Base-by-base conservation (phyloP, 129 eudicot genomes). In the Smallanthus sonchifolius region DNA sequence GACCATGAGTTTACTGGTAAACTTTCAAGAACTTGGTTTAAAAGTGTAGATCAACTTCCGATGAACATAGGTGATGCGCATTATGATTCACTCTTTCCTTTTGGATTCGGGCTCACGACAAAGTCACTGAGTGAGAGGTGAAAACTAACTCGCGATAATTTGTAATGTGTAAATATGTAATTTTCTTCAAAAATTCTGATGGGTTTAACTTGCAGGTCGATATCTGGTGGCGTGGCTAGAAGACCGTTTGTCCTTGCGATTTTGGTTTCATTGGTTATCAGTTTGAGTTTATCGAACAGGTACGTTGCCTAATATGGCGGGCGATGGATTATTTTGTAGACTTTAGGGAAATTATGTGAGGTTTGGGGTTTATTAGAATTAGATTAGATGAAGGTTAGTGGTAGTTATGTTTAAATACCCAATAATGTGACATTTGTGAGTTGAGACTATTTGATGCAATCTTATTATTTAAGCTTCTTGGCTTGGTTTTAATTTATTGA, bases 1-100 rank as follows among this genome's bases (percentile, higher is more conserved):
- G 90, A 88, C 74, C 75, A 88, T 73, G 83, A 48, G 15, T 88
- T 88, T 39, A 78, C 82, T 1, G 91, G 91, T 40, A 88, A 83
- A 72, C 86, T 88, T 40, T 65, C 91, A 2, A 67, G 83, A 65
- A 88, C 95, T 39, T 88, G 95, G 95, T 88, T 88, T 71, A 88
- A 66, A 78, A 85, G 74, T 2, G 89, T 85, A 3, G 88, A 85
- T 30, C 94, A 88, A 74, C 88, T 88, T 7, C 94, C 94, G 2
- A 88, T 88, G 91, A 86, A 83, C 61, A 63, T 81, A 17, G 95
- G 88, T 1, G 95, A 88, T 77, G 60, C 80, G 38, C 81, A 81
- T 57, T 88, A 88, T 17, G 80, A 86, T 74, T 91, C 95, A 19
- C 88, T 88, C 6, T 88, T 86, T 65, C 88, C 95, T 20, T 81